These are phyloP conservation scores for Waltergamsia citrina DNA, from an alignment of 2,329 filamentous ascomycete genomes.

Conservation along the genomic window DNA sequence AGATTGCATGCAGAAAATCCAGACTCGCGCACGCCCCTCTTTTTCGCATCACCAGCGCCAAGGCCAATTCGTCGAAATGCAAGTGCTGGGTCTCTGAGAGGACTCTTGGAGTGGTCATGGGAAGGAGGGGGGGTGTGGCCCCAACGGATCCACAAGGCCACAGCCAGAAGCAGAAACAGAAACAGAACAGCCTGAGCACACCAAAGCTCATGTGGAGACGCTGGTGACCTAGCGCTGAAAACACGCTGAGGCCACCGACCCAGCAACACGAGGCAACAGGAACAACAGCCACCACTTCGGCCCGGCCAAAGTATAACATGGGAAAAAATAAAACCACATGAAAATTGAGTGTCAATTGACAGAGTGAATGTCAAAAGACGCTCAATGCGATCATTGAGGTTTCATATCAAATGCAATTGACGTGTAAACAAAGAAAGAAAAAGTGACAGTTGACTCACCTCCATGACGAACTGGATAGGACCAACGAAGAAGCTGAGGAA, in stretches of 20 bases:
- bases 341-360: not conserved
- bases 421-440: not conserved
- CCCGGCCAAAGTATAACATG: not conserved
- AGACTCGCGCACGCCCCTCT: no score
- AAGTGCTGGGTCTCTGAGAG: no score
- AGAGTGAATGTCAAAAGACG: not conserved
- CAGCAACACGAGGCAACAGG: not conserved
- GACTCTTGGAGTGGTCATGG: no score
- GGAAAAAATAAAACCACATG: not conserved
- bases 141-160: not conserved
- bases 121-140: no score
- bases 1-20: no score
- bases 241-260: constrained; percentile 10
- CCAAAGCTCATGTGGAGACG: constrained; percentile 24
- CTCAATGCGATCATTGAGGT: not conserved
- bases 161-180: no score
- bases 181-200: no score
- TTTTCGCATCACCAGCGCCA: no score
- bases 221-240: constrained; percentile 21
- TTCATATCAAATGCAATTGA: not conserved
- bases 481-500: constrained; percentile 78
- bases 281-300: not conserved
- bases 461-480: constrained; percentile 91
- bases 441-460: constrained; percentile 41
- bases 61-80: no score